Evolutionary conservation across 2,329 filamentous ascomycete genomes (phyloP).

Genomic region (Rutstroemia sp.): DNA sequence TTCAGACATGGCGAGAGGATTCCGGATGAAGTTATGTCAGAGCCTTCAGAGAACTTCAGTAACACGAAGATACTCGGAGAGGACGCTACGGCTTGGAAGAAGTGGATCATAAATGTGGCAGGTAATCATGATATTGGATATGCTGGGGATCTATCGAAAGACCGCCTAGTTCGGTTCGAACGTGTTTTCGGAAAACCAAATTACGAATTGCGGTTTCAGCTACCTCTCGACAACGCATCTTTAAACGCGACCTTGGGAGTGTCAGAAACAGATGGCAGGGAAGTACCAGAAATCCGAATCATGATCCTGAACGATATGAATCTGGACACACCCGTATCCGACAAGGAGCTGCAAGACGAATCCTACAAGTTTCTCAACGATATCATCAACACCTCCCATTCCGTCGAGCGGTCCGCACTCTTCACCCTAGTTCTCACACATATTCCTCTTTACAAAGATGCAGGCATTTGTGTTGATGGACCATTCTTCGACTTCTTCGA

Average conservation of each 20-base stretch:
- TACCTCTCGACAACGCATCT: slow-evolving; percentile 35
- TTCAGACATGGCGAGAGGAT: slow-evolving; percentile 64
- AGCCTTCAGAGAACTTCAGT: slow-evolving; percentile 36
- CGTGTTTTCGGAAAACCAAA: slow-evolving; percentile 78
- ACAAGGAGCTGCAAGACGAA: slow-evolving; percentile 58
- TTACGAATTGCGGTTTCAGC: slow-evolving; percentile 74
- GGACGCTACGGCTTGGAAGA: slow-evolving; percentile 56
- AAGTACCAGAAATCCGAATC: slow-evolving; percentile 66
- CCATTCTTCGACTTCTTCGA: slow-evolving; percentile 76
- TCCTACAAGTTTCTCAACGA: slow-evolving; percentile 73
- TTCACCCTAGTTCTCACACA: slow-evolving; percentile 88
- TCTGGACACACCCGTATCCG: slow-evolving; percentile 73
- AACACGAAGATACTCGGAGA: slow-evolving; percentile 27
- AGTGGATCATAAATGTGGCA: slow-evolving; percentile 76
- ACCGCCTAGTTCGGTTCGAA: slow-evolving; percentile 75
- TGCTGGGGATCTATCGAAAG: slow-evolving; percentile 77
- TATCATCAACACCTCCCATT: slow-evolving; percentile 53
- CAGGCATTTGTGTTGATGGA: slow-evolving; percentile 74
- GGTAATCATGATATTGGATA: slow-evolving; percentile 98
- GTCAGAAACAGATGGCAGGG: slow-evolving; percentile 37
- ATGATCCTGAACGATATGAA: slow-evolving; percentile 90
- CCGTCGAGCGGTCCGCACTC: slow-evolving; percentile 53
- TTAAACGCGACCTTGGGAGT: slow-evolving; percentile 31
- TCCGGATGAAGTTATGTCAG: slow-evolving; percentile 44
- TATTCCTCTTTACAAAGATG: slow-evolving; percentile 78